Conservation (phyloP, 257 asterid species). For the Solanum tacnaense region DNA sequence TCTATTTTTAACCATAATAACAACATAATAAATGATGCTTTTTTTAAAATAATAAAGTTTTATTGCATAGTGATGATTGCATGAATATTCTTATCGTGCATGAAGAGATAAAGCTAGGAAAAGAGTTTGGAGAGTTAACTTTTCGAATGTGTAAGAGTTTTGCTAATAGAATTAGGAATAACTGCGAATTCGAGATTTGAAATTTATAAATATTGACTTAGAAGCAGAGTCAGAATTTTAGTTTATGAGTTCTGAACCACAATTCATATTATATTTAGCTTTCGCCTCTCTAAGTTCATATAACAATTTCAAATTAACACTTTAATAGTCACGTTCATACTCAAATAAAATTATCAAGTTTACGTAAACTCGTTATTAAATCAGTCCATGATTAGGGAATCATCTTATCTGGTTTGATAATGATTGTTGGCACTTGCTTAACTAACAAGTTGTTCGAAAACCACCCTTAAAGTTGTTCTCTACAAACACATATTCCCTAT, state of each 20-base stretch:
- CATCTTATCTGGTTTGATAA: background rate
- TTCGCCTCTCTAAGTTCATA: fast-evolving
- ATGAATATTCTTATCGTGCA: conserved; percentile 64
- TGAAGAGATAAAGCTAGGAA: background rate
- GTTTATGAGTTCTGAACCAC: background rate
- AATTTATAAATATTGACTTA: background rate
- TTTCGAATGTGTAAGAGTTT: background rate
- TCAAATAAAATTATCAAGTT: background rate
- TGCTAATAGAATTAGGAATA: background rate
- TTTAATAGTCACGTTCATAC: fast-evolving
- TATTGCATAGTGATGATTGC: background rate
- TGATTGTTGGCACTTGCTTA: conserved; percentile 26
- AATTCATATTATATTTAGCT: background rate
- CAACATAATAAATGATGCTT: background rate
- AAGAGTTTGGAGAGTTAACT: background rate
- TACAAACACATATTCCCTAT: background rate
- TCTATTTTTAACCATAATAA: background rate
- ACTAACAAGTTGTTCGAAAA: conserved; percentile 35
- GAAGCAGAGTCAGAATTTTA: fast-evolving
- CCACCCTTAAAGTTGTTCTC: conserved; percentile 19
- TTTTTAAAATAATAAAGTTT: background rate
- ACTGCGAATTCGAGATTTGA: background rate
- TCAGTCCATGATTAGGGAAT: conserved; percentile 1
- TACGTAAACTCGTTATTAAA: background rate
- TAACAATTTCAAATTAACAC: background rate